Base-by-base conservation (phyloP, 2,329 filamentous ascomycete genomes). In the Ciborinia camelliae region DNA sequence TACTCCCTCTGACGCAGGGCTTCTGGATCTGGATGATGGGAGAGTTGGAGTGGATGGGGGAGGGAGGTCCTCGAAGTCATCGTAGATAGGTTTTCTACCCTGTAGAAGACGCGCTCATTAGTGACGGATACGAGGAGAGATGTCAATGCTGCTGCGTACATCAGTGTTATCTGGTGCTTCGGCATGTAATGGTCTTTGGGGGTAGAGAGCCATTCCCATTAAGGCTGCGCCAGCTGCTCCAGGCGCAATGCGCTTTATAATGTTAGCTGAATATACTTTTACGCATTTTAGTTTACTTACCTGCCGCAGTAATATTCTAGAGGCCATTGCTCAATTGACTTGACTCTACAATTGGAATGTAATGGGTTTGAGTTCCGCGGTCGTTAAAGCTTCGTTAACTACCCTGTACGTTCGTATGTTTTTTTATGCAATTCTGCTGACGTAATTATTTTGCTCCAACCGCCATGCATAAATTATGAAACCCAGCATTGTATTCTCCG, bases 21-120 rank as follows among this genome's bases (percentile, higher is more conserved):
- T 74, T 54, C 66, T 66, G 68, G 64, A 65, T 37, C 58, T 39
- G 26, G 57, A 59, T 61, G 63, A 64, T 52, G 58, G 66, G 65
- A 69, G 63, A 68, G 63, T 62, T 63, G 67, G 73, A 65, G 66
- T 70, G 66, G 72, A 75, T 68, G 71, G 70, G 71, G 70, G 73
- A 70, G 70, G 75, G 63, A 71, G 79, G 74, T 66, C 77, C 74
- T 76, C 88, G 75, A 81, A 79, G 75, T 88, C 84, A 78, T 94
- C 90, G 83, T 96, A 96, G 79, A 96, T 95, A 69, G 91, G 89
- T 77, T 90, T 90, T 75, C 83, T 84, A 15, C 26, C 32, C 62
- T 63, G 26, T 4, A 66, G 75, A 68, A 79, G 15, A 28, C 23
- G n/a, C 32, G 23, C 30, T 37, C 4, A 37, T 35, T 20, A 62